Evolutionary conservation across 306 rosid genomes (phyloP).

Genomic region (Casuarina cunninghamiana): DNA sequence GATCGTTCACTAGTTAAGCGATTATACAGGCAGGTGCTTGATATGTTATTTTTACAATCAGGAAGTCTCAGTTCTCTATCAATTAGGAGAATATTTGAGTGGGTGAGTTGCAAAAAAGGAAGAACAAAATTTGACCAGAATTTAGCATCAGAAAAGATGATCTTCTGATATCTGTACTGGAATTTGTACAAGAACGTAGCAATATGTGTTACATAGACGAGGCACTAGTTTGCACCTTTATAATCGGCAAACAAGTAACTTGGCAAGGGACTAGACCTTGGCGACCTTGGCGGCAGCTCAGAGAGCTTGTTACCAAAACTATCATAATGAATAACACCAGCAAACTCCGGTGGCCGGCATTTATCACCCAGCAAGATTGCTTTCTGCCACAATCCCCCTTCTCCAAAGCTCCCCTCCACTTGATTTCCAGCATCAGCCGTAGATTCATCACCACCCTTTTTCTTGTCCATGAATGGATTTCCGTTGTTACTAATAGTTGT

Average conservation of each 20-base stretch:
- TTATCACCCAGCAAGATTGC: conserved; percentile 49
- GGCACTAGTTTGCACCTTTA: neutral
- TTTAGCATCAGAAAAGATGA: neutral
- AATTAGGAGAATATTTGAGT: neutral
- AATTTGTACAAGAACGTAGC: neutral
- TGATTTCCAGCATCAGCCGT: neutral
- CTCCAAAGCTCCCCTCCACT: conserved; percentile 12
- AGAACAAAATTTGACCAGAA: too few relatives aligned
- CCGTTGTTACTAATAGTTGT: conserved; percentile 25
- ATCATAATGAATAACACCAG: conserved; percentile 49
- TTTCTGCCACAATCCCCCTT: conserved; percentile 47
- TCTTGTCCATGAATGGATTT: conserved; percentile 6
- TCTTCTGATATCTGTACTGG: neutral
- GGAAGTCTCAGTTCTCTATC: too few relatives aligned
- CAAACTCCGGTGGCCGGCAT: conserved; percentile 40
- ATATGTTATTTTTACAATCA: too few relatives aligned
- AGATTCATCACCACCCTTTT: conserved; percentile 6
- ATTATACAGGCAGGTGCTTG: too few relatives aligned
- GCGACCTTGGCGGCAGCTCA: conserved; percentile 40
- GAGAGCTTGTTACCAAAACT: conserved; percentile 35
- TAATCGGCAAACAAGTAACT: neutral
- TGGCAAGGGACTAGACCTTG: conserved; percentile 25
- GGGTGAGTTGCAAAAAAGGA: too few relatives aligned
- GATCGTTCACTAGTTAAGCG: too few relatives aligned
- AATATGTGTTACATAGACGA: neutral